These are phyloP conservation scores for Cymbidium sinense DNA, from an alignment of 106 monocot genomes.

Conservation along the genomic window DNA sequence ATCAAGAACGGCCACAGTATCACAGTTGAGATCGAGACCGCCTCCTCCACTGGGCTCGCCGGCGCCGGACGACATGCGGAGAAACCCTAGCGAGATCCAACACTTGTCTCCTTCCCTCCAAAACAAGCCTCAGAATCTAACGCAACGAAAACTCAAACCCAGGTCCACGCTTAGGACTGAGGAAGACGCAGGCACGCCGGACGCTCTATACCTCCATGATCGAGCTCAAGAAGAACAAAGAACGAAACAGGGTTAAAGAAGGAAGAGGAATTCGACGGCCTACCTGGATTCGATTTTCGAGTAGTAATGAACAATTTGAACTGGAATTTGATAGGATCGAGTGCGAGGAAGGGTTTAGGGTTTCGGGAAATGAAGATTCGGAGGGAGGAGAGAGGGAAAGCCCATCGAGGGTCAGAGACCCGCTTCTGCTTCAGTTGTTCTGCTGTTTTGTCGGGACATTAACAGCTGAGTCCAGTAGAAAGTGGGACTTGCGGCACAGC, in stretches of 20 bases:
- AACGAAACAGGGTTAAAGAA: neutral
- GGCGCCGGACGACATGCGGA: conserved; percentile 2
- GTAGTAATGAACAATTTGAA: neutral
- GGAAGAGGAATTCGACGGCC: neutral
- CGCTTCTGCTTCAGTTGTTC: neutral
- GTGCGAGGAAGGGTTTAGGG: neutral
- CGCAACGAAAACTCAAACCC: neutral
- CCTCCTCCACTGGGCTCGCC: neutral
- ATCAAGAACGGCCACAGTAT: neutral
- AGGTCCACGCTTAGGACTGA: neutral
- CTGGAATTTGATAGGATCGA: neutral
- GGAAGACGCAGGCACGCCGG: neutral
- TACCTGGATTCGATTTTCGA: neutral
- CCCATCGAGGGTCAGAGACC: neutral
- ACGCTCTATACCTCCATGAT: neutral
- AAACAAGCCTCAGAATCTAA: neutral
- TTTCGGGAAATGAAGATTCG: neutral
- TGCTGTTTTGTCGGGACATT: neutral
- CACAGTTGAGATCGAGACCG: conserved; percentile 4
- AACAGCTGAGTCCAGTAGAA: neutral
- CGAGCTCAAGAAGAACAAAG: neutral
- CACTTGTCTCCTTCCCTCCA: neutral
- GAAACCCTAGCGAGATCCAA: conserved; percentile 3
- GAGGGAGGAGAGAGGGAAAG: neutral
- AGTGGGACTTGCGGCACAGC: no score